Percentiles rank a stretch among this genome's conserved stretches.
These are phyloP conservation scores for Trichoderma asperellum DNA, from an alignment of 2,329 filamentous ascomycete genomes.

Conservation along the genomic window DNA sequence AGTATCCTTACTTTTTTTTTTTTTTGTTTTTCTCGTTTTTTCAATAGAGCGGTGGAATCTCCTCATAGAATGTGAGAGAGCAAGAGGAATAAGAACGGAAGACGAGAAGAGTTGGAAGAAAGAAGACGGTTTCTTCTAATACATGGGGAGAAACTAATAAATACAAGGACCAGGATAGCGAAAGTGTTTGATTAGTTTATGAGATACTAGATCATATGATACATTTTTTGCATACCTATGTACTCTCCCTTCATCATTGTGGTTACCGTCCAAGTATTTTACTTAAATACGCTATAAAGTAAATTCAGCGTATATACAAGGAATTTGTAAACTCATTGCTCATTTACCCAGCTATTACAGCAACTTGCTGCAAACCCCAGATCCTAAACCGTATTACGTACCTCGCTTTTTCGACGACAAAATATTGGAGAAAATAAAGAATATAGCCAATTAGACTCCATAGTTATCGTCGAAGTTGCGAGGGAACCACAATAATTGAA, in stretches of 20 bases:
- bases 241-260: not conserved
- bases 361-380: too few relatives aligned
- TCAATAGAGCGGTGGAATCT: constrained; percentile 22
- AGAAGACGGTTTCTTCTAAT: not conserved
- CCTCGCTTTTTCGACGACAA: too few relatives aligned
- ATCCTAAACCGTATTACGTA: too few relatives aligned
- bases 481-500: too few relatives aligned
- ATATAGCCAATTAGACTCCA: too few relatives aligned
- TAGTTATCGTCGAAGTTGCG: too few relatives aligned
- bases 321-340: too few relatives aligned
- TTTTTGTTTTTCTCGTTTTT: too few relatives aligned
- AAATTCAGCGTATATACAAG: too few relatives aligned
- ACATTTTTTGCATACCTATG: not conserved
- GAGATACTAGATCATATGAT: constrained; percentile 16
- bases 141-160: constrained; percentile 11
- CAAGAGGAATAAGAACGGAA: not conserved
- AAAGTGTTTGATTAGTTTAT: constrained; percentile 9
- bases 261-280: not conserved
- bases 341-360: too few relatives aligned
- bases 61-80: constrained; percentile 24
- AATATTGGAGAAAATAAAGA: too few relatives aligned
- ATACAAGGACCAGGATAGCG: constrained; percentile 2
- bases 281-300: not conserved
- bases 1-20: not conserved
- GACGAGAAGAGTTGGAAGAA: not conserved